A percentile compares a stretch with the other conserved stretches of the same genome.
phyloP scores from a whole-genome alignment of 2,329 filamentous ascomycete species.

The Fusarium foetens region DNA sequence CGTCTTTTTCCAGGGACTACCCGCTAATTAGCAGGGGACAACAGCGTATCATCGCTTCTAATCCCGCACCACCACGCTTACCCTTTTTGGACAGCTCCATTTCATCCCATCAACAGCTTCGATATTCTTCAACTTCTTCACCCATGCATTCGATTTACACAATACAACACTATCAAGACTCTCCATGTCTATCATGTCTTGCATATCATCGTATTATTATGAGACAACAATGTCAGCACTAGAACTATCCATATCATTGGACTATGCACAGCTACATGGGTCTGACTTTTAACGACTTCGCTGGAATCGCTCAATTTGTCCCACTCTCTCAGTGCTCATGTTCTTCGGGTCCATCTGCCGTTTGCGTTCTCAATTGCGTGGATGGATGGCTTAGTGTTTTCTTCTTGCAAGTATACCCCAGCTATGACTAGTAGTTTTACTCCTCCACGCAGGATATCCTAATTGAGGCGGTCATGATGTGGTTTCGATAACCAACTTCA shows the following conservation, averaged over 20 bases:
- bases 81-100: not conserved
- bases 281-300: not conserved
- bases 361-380: not conserved
- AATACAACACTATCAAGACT: not conserved
- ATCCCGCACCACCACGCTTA: constrained; percentile 14
- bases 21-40: constrained; percentile 27
- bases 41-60: constrained; percentile 22
- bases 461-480: not conserved
- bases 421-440: not conserved
- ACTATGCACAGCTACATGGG: not conserved
- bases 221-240: not conserved
- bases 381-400: not conserved
- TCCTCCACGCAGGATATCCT: not conserved
- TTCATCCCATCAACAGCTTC: constrained; percentile 7
- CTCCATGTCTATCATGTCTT: not conserved
- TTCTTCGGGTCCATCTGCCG: constrained; percentile 19
- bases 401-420: not conserved
- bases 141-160: constrained; percentile 4
- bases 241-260: not conserved
- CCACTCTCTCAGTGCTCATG: constrained; percentile 10
- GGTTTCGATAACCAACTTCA: not conserved
- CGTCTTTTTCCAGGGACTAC: constrained; percentile 27
- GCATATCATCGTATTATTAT: not conserved
- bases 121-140: constrained; percentile 31
- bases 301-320: constrained; percentile 20